Conservation (phyloP, 192 early-diverging fungal genomes). For the Dissophora globulifera region DNA sequence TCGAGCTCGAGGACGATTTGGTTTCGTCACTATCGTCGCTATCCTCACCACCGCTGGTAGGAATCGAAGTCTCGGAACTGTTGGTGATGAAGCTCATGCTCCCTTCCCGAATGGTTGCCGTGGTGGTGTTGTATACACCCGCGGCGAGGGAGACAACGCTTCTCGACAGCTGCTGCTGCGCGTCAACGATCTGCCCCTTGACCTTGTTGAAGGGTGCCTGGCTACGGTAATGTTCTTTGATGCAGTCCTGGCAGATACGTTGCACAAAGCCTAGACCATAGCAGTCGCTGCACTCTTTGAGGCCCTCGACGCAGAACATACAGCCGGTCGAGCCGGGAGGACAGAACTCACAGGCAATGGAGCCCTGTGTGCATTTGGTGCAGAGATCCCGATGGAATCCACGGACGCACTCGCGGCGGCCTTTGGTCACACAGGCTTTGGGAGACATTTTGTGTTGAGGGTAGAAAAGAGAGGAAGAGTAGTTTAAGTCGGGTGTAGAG, state of each 20-base stretch:
- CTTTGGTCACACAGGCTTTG: constrained; percentile 32
- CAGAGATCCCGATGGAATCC: constrained; percentile 30
- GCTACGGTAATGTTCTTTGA: constrained; percentile 27
- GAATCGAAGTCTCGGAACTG: too few relatives aligned
- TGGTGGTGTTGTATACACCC: not conserved
- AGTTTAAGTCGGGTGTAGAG: not conserved
- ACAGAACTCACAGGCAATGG: constrained; percentile 27
- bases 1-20: too few relatives aligned
- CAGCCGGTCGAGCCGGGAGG: constrained; percentile 6
- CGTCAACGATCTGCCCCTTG: not conserved
- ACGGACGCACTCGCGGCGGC: constrained; percentile 28
- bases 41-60: too few relatives aligned
- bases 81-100: too few relatives aligned
- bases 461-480: not conserved
- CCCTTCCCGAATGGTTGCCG: too few relatives aligned
- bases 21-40: too few relatives aligned
- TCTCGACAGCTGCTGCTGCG: constrained; percentile 13
- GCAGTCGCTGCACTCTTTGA: constrained; percentile 34
- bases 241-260: constrained; percentile 38
- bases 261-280: constrained; percentile 28
- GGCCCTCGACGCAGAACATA: constrained; percentile 29
- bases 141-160: constrained; percentile 8
- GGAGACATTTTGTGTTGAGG: not conserved
- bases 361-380: constrained; percentile 20
- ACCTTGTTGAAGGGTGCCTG: constrained; percentile 6